Conservation (phyloP, 768 basidiomycete species). For the Gloeopeniophorella convolvens region DNA sequence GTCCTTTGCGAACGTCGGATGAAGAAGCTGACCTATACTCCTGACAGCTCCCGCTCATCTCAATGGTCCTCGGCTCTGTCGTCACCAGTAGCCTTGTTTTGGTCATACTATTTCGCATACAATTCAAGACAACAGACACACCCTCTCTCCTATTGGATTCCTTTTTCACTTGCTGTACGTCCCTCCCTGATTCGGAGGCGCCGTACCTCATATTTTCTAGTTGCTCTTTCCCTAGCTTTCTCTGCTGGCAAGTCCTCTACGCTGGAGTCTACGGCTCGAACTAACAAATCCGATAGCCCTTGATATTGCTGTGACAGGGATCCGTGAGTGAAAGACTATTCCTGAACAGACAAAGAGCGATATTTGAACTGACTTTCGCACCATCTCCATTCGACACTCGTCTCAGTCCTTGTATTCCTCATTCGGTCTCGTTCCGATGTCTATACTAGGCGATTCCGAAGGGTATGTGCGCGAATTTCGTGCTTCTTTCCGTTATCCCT, state of each 20-base stretch:
- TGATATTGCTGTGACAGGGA: conserved; percentile 11
- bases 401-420: conserved; percentile 12
- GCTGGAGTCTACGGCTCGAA: neutral
- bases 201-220: neutral
- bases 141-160: neutral
- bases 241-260: neutral
- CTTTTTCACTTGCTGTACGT: conserved; percentile 12
- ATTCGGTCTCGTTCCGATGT: conserved; percentile 1
- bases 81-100: neutral
- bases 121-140: neutral
- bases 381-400: neutral
- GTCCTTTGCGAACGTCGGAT: neutral
- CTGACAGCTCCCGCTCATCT: conserved; percentile 1
- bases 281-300: neutral
- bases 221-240: neutral
- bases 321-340: conserved; percentile 1
- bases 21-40: neutral
- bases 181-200: neutral
- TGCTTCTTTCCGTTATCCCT: neutral
- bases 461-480: neutral
- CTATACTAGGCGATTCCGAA: conserved; percentile 7
- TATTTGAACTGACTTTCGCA: neutral
- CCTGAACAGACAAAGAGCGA: neutral
- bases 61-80: conserved; percentile 6
- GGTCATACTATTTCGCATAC: neutral